phyloP scores from a whole-genome alignment of 2,329 filamentous ascomycete genomes.

The Ophiostoma montium region DNA sequence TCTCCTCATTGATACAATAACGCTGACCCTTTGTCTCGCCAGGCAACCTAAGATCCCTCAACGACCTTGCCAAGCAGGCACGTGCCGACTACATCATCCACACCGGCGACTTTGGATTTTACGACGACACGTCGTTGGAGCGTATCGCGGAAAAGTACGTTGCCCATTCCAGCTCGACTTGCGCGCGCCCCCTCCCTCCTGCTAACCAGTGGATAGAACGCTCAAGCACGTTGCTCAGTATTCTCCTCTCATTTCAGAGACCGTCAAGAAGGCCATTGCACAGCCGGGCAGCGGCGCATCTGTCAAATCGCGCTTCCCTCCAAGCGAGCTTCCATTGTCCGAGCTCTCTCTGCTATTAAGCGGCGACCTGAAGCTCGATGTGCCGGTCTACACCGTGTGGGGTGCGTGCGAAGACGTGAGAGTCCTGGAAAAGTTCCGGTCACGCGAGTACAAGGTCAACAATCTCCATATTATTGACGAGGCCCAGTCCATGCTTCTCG shows the following conservation, averaged over 20 bases:
- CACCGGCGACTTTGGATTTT: conserved; percentile 98
- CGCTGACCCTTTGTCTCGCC: not conserved
- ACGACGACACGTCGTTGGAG: conserved; percentile 89
- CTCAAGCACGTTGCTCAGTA: conserved; percentile 98
- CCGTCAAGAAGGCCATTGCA: conserved; percentile 53
- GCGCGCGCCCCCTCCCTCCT: not conserved
- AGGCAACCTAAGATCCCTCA: conserved; percentile 93
- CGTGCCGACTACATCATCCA: conserved; percentile 96
- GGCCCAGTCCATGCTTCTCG: conserved; percentile 86
- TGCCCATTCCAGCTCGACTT: not conserved
- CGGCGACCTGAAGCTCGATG: conserved; percentile 79
- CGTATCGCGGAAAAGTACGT: conserved; percentile 95
- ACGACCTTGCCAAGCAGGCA: conserved; percentile 89
- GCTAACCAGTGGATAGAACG: conserved; percentile 43
- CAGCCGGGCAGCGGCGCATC: conserved; percentile 50
- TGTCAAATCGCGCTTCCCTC: conserved; percentile 72
- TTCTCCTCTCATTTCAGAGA: conserved; percentile 79
- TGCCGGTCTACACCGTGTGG: conserved; percentile 98
- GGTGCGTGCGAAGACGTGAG: conserved; percentile 97
- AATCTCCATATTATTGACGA: conserved; percentile 99
- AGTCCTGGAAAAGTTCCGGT: conserved; percentile 92
- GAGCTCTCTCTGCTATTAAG: conserved; percentile 81
- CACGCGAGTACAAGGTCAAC: conserved; percentile 91
- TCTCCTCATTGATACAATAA: not conserved
- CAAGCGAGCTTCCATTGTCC: conserved; percentile 76